These are phyloP conservation scores for Phaeosphaeriaceae sp. DNA, from an alignment of 2,329 filamentous ascomycete species.

Conservation along the genomic window DNA sequence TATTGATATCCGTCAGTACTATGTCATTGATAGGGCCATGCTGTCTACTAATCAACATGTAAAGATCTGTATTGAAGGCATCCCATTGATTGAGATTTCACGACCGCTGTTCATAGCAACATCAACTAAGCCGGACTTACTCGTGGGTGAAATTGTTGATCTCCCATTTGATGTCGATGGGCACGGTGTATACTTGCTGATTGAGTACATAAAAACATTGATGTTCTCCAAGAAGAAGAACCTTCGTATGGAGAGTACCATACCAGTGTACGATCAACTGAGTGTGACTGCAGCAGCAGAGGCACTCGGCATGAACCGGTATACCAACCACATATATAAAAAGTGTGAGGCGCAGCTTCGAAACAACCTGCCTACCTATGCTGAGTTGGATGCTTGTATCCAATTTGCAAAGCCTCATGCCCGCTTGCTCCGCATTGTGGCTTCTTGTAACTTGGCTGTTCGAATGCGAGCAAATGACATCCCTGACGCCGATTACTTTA, in stretches of 20 bases:
- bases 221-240: neutral
- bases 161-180: neutral
- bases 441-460: neutral
- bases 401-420: neutral
- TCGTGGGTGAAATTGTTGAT: neutral
- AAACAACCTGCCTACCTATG: neutral
- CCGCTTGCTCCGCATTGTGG: neutral
- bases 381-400: neutral
- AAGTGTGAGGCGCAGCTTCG: conserved; percentile 1
- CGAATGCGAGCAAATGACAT: neutral
- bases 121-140: neutral
- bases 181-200: neutral
- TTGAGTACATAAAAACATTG: neutral
- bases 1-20: no score
- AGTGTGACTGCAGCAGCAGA: neutral
- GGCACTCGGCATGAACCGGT: neutral
- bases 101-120: neutral
- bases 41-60: no score
- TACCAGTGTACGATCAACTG: neutral
- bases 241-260: neutral
- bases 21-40: no score
- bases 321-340: neutral
- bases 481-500: neutral
- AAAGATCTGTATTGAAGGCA: no score
- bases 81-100: neutral